Evolutionary conservation across 2,329 filamentous ascomycete genomes (phyloP).

Genomic region (Aspergillus fumigatiaffinis): DNA sequence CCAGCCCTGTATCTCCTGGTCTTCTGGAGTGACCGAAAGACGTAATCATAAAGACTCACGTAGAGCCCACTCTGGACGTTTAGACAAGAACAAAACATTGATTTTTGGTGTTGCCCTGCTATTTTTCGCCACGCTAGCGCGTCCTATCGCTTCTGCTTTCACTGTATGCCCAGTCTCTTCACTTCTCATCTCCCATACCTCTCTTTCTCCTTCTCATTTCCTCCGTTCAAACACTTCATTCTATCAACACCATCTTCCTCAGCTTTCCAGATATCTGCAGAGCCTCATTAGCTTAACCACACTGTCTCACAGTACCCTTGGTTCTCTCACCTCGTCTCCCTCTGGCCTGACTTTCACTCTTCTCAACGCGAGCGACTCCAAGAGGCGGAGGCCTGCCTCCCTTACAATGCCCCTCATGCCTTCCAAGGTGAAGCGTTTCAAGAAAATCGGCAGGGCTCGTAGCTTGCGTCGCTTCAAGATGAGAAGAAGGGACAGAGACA

Average conservation of each 20-base stretch:
- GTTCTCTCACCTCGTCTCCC: not conserved
- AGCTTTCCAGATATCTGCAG: not conserved
- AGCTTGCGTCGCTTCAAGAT: constrained; percentile 13
- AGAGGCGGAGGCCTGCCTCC: not conserved
- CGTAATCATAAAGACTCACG: not conserved
- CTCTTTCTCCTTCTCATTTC: not conserved
- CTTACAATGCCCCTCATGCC: not conserved
- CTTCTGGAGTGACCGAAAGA: not conserved
- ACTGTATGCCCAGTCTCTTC: not conserved
- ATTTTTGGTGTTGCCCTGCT: not conserved
- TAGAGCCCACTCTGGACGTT: not conserved
- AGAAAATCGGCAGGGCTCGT: not conserved
- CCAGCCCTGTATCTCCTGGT: not conserved
- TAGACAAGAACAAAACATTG: not conserved
- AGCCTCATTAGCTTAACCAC: not conserved
- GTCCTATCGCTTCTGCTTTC: not conserved
- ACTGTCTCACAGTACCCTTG: not conserved
- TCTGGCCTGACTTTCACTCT: not conserved
- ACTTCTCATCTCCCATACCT: not conserved
- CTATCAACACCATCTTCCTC: not conserved
- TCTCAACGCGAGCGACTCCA: not conserved
- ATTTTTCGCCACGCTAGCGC: not conserved
- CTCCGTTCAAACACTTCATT: not conserved
- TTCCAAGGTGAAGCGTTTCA: not conserved
- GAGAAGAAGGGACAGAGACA: constrained; percentile 11